Base-by-base conservation (phyloP, 75 land plant species). In the Pinus albicaulis region DNA sequence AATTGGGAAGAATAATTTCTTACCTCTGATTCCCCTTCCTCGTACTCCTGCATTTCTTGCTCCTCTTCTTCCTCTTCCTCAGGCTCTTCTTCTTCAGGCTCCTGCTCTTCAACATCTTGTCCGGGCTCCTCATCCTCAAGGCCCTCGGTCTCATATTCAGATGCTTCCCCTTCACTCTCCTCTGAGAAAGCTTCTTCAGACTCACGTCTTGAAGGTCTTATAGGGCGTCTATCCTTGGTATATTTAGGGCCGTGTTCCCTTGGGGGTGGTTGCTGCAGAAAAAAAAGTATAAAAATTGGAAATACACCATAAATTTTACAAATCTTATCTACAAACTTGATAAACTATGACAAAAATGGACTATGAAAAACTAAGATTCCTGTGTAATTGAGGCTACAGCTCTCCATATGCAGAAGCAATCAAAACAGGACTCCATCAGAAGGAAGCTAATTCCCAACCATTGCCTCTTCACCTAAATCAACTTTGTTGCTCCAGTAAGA, bases 111-210 rank as follows among this genome's bases (percentile, higher is more conserved):
- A 34, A 79, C 73, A 52, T 77, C 82, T 31, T 80, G 81, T 60
- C 66, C 61, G 19, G 80, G 87, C 23, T 81, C 77, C 44, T 86
- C 93, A 68, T 86, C 79, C 24, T 92, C 95, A 25, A 93, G 86
- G 3, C 82, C 94, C 66, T 93, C 96, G 82, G 82, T 91, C 78
- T 90, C 98, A 82, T 91, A 91, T 58, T 90, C 95, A 56, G 98
- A 95, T 76, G 81, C 91, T 71, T 92, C 98, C 60, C 83, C 82
- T 36, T 92, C 98, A 80, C 98, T 92, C 31, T 90, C 93, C 14
- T 91, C 91, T 71, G 85, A 87, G 26, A 72, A 36, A 25, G 20
- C 69, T 71, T 85, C 90, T 60, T 93, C 95, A 8, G 83, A 77
- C 22, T 84, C 89, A 41, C 84, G 89, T 76, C 87, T 83, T n/a